Evolutionary conservation across 78 protist genomes (phyloP), one percentile per base, ranked within the genome.

Genomic region (slime mould (Dictyostelium discoideum)): DNA sequence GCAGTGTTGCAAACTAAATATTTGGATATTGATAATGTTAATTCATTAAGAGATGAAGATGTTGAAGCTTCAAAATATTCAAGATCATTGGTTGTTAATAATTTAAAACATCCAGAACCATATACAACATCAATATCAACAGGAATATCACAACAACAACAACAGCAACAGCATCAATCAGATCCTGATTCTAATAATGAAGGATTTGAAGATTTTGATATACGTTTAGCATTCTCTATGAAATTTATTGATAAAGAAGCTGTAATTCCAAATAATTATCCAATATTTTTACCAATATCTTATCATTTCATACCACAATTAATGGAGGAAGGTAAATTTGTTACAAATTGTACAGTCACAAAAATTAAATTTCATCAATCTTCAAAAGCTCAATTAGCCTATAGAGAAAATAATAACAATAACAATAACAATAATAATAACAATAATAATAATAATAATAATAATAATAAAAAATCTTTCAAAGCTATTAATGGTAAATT

Each of bases 281-380:
- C 83, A 37, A 54, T 82, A 10, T 90, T 90, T 46, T 37, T 90
- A 5, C 95, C 95, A 67, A 72, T 50, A 13, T 65, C 88, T 60
- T 90, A 90, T 90, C 95, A 90, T 44, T 82, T 81, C 60, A 90
- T 90, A 8, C 95, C 95, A 50, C 80, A 85, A 16, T 3, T 44
- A 11, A 90, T 90, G 95, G 95, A 90, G 11, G 95, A 90, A 14
- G 95, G 95, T n/a, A 90, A 90, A 73, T 90, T 90, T 26, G 83
- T 90, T 26, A n/a, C 29, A 37, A 90, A 90, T 26, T 80, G 81
- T 20, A 67, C 88, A 18, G 7, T 46, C 3, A 82, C 88, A 22
- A 80, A 50, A 67, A 73, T 90, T 24, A 90, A 72, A 54, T 90
- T 90, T 73, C 95, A 90, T 83, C 95, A 90, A 48, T 90, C 95